phyloP scores from a whole-genome alignment of 2,329 filamentous ascomycete genomes.

The Colletotrichum plurivorum region DNA sequence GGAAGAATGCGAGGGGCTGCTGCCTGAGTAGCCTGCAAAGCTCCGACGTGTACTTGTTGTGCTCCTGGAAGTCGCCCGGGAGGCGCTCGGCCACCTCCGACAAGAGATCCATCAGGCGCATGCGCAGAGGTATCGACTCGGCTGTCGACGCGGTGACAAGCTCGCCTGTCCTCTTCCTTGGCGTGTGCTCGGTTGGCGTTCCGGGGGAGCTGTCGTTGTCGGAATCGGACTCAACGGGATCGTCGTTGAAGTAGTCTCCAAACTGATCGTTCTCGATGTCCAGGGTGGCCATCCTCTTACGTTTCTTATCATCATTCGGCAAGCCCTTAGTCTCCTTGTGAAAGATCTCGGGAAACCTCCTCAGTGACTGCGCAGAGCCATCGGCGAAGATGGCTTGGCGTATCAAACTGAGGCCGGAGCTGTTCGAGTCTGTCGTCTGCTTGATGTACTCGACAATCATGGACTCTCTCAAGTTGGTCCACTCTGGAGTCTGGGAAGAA shows the following conservation, averaged over 20 bases:
- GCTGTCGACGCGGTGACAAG: conserved; percentile 56
- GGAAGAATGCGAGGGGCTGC: conserved; percentile 71
- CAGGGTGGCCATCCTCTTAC: conserved; percentile 62
- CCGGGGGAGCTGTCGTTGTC: conserved; percentile 55
- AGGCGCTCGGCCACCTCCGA: conserved; percentile 64
- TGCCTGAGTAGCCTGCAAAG: conserved; percentile 70
- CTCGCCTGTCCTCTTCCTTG: conserved; percentile 43
- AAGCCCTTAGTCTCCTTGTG: conserved; percentile 71
- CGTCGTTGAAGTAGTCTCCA: conserved; percentile 71
- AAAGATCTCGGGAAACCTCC: conserved; percentile 77
- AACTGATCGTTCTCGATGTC: conserved; percentile 73
- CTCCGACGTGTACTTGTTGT: conserved; percentile 71
- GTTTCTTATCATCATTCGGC: conserved; percentile 60
- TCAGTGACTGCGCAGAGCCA: conserved; percentile 66
- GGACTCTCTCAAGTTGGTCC: conserved; percentile 57
- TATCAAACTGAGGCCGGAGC: conserved; percentile 66
- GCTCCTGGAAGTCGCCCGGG: conserved; percentile 53
- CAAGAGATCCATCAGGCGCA: conserved; percentile 73
- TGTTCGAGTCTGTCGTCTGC: conserved; percentile 58
- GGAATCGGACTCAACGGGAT: conserved; percentile 54
- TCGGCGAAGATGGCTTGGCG: conserved; percentile 78
- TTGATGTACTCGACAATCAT: conserved; percentile 74
- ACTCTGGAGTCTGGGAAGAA: conserved; percentile 26
- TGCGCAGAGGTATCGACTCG: conserved; percentile 73
- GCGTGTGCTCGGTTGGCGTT: conserved; percentile 20